Conservation (phyloP, 2,329 filamentous ascomycete species). For the Fusarium goolgardi region DNA sequence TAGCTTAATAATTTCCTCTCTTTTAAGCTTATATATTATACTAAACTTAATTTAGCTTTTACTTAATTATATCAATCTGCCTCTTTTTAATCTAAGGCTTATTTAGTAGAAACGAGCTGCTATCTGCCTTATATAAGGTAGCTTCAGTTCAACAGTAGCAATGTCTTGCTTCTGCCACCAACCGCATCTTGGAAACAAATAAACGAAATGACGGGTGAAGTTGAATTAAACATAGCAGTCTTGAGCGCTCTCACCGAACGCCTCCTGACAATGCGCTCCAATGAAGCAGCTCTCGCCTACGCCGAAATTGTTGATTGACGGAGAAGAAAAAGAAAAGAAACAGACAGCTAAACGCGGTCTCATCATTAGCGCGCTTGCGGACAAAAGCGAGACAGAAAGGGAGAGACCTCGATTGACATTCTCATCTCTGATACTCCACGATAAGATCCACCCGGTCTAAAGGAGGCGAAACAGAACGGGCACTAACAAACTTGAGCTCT, state of each 20-base stretch:
- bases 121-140: too few species aligned
- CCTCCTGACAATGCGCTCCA: slow-evolving; percentile 32
- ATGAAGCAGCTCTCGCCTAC: slow-evolving; percentile 30
- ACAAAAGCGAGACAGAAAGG: not conserved
- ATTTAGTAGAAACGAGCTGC: too few species aligned
- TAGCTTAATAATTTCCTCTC: too few species aligned
- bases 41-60: too few species aligned
- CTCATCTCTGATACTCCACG: slow-evolving; percentile 37
- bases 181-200: slow-evolving; percentile 9
- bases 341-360: slow-evolving; percentile 39
- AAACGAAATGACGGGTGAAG: slow-evolving; percentile 14
- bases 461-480: slow-evolving; percentile 31
- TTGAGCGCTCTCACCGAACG: slow-evolving; percentile 14
- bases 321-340: slow-evolving; percentile 14
- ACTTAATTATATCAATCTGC: too few species aligned
- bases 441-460: slow-evolving; percentile 47
- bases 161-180: slow-evolving; percentile 11
- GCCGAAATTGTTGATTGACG: slow-evolving; percentile 4
- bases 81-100: too few species aligned
- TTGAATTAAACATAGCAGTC: slow-evolving; percentile 11
- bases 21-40: too few species aligned
- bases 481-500: slow-evolving; percentile 17
- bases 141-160: too few species aligned
- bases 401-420: not conserved
- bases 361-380: slow-evolving; percentile 43